phyloP scores from a whole-genome alignment of 1,284 basidiomycete species.

The Coriolopsis trogii region DNA sequence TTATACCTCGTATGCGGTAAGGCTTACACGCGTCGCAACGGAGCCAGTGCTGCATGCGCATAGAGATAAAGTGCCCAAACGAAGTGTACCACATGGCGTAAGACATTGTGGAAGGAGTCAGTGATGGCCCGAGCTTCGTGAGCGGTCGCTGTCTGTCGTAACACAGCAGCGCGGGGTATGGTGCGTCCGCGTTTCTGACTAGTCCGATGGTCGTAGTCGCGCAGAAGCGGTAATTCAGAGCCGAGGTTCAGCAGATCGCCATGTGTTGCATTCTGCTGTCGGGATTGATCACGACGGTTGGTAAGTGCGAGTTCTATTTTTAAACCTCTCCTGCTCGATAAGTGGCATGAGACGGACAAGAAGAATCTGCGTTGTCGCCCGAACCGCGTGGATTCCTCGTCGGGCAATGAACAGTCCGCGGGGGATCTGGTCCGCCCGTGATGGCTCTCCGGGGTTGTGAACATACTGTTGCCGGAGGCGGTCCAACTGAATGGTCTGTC shows the following conservation, averaged over 20 bases:
- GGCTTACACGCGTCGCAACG: conserved; percentile 7
- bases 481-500: too few species aligned
- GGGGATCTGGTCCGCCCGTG: too few species aligned
- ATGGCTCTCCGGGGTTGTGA: too few species aligned
- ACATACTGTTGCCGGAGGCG: too few species aligned
- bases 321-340: conserved; percentile 7
- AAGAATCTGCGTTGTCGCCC: too few species aligned
- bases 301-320: background rate
- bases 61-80: background rate
- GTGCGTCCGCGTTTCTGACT: too few species aligned
- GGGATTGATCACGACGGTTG: conserved; percentile 5
- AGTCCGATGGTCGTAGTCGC: background rate
- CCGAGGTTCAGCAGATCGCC: conserved; percentile 2
- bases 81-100: conserved; percentile 12
- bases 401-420: too few species aligned
- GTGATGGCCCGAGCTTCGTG: background rate
- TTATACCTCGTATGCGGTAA: background rate
- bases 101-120: background rate
- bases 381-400: too few species aligned
- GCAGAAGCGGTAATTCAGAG: background rate
- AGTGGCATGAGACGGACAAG: too few species aligned
- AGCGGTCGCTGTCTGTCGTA: background rate
- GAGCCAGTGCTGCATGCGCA: background rate
- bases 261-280: conserved; percentile 3
- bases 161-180: background rate